Conservation (phyloP, 495 filamentous ascomycete genomes). For the Neurospora pannonica region DNA sequence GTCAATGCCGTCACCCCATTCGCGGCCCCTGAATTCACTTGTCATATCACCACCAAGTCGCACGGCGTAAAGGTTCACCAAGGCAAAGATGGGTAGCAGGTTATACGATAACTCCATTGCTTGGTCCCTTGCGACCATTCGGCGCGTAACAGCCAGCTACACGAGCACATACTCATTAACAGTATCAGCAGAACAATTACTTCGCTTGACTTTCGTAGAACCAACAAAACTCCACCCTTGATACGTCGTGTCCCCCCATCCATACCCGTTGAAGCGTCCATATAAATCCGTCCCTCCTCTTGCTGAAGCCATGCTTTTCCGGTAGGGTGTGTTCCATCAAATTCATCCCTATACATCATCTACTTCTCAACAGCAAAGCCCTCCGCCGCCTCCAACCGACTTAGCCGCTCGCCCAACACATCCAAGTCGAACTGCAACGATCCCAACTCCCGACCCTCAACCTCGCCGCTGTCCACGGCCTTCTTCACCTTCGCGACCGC, state of each 20-base stretch:
- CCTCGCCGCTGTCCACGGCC: conserved; percentile 18
- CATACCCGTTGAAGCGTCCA: background rate
- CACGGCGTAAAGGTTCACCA: background rate
- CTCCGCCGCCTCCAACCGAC: conserved; percentile 10
- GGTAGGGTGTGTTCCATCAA: background rate
- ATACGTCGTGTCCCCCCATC: background rate
- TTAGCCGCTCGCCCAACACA: conserved; percentile 29
- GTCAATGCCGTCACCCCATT: background rate
- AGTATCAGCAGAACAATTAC: background rate
- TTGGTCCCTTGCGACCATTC: background rate
- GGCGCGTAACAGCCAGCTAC: background rate
- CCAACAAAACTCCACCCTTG: background rate
- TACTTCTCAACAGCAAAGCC: conserved; percentile 7
- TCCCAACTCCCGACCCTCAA: conserved; percentile 11
- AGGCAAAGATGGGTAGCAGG: background rate
- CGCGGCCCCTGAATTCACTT: background rate
- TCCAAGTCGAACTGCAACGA: conserved; percentile 22
- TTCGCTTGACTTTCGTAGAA: background rate
- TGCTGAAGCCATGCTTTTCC: background rate
- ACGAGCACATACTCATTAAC: background rate
- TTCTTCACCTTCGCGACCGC: conserved; percentile 33
- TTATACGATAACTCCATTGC: background rate
- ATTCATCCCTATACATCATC: background rate
- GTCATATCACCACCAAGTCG: background rate
- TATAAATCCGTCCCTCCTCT: background rate